Conservation (phyloP, 2,329 filamentous ascomycete species). For the Zymoseptoria brevis region DNA sequence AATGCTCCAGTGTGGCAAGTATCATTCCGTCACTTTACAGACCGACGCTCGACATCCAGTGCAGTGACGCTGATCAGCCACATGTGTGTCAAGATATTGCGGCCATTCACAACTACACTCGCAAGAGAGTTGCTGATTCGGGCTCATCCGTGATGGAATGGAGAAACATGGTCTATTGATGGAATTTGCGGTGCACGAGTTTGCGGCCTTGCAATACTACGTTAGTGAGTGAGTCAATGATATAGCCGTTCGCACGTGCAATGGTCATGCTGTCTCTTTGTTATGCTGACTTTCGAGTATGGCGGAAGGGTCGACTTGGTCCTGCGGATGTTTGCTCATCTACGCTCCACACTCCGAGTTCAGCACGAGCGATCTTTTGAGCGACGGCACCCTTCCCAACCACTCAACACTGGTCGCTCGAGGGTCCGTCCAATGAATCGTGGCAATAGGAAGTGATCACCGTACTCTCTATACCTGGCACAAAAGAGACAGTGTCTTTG, state of each 20-base stretch:
- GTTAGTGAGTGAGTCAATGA: neutral
- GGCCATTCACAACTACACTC: neutral
- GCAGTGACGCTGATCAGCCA: slow-evolving; percentile 1
- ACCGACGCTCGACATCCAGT: slow-evolving; percentile 1
- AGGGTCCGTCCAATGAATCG: no score
- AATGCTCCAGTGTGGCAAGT: slow-evolving; percentile 2
- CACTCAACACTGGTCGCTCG: no score
- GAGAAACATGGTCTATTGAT: neutral
- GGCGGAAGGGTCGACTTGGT: no score
- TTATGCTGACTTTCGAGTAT: neutral
- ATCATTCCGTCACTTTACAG: slow-evolving; percentile 1
- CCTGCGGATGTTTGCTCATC: no score
- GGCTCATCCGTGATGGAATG: neutral
- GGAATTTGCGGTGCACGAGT: neutral
- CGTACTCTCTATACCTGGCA: no score
- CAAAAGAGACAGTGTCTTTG: no score
- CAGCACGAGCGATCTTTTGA: no score
- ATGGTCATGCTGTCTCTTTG: neutral
- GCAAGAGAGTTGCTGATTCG: neutral
- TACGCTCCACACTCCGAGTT: no score
- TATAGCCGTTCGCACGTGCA: neutral
- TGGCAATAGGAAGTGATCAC: no score
- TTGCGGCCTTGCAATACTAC: neutral
- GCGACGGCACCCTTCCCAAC: no score
- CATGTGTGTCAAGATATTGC: slow-evolving; percentile 2